These are phyloP conservation scores for Hanseniaspora pseudoguilliermondii DNA, from an alignment of 805 yeast genomes.

Conservation along the genomic window DNA sequence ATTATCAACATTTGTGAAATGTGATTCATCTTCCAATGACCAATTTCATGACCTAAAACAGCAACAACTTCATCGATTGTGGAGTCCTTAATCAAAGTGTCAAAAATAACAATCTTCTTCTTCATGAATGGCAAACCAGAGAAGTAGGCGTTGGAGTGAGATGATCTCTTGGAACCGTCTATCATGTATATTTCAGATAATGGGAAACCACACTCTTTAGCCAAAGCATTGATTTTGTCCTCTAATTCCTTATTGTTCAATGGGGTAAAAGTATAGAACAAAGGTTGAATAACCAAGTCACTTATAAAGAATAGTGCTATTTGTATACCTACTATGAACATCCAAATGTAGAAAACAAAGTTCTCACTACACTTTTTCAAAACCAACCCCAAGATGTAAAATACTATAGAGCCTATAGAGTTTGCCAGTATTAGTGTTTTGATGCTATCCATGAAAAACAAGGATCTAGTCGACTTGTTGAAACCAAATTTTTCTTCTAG, in stretches of 20 bases:
- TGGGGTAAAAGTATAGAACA: slow-evolving; percentile 84
- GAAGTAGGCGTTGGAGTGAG: slow-evolving; percentile 94
- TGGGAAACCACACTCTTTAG: slow-evolving; percentile 68
- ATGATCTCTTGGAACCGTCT: slow-evolving; percentile 94
- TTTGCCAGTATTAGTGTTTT: slow-evolving; percentile 45
- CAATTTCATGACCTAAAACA: slow-evolving; percentile 95
- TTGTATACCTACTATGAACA: slow-evolving; percentile 58
- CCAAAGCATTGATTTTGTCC: slow-evolving; percentile 65
- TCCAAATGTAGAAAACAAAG: slow-evolving; percentile 70
- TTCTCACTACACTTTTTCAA: slow-evolving; percentile 66
- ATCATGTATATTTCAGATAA: slow-evolving; percentile 71
- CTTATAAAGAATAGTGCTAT: slow-evolving; percentile 59
- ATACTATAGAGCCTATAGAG: slow-evolving; percentile 56
- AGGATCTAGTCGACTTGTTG: slow-evolving; percentile 62
- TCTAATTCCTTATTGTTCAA: slow-evolving; percentile 83
- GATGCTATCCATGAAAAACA: slow-evolving; percentile 63
- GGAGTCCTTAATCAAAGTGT: slow-evolving; percentile 74
- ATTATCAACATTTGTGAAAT: slow-evolving; percentile 61
- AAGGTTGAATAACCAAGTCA: slow-evolving; percentile 82
- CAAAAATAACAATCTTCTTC: slow-evolving; percentile 87
- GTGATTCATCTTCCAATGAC: slow-evolving; percentile 92
- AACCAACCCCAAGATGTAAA: slow-evolving; percentile 67
- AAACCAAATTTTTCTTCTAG: slow-evolving; percentile 89
- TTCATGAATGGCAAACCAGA: slow-evolving; percentile 87
- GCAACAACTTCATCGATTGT: slow-evolving; percentile 75